Conservation (phyloP, 2,329 filamentous ascomycete species). For the Apiospora saccharicola region DNA sequence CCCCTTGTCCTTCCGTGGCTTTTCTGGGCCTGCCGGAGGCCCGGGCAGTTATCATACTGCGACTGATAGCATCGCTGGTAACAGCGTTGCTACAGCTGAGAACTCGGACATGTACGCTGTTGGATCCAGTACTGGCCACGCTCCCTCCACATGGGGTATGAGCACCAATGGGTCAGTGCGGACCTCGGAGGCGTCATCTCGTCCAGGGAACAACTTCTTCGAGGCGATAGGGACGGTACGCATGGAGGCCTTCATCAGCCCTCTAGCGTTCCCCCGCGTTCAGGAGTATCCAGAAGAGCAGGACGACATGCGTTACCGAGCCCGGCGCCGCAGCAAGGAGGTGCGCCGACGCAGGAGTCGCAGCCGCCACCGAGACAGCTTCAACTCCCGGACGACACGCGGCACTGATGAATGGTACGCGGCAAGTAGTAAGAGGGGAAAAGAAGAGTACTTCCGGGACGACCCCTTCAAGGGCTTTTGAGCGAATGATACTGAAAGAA, state of each 20-base stretch:
- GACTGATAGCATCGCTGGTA: constrained; percentile 61
- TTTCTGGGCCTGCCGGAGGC: constrained; percentile 64
- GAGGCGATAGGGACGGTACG: constrained; percentile 89
- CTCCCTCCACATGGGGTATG: constrained; percentile 51
- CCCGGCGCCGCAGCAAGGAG: constrained; percentile 64
- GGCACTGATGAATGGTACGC: constrained; percentile 57
- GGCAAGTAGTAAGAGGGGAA: constrained; percentile 54
- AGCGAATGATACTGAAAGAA: constrained; percentile 27
- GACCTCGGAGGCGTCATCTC: constrained; percentile 60
- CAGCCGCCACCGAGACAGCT: constrained; percentile 61
- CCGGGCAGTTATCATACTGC: constrained; percentile 53
- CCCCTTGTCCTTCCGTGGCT: constrained; percentile 78
- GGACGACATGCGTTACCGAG: constrained; percentile 57
- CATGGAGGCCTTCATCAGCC: constrained; percentile 95
- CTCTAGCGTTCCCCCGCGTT: constrained; percentile 58
- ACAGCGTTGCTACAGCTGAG: constrained; percentile 54
- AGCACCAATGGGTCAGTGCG: constrained; percentile 49
- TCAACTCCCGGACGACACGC: constrained; percentile 53
- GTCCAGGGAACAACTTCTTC: constrained; percentile 70
- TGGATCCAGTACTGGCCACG: constrained; percentile 51
- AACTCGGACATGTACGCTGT: constrained; percentile 66
- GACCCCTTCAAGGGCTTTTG: constrained; percentile 71
- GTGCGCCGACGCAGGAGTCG: constrained; percentile 56
- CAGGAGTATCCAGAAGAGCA: constrained; percentile 57
- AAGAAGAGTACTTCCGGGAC: constrained; percentile 65